These are phyloP conservation scores for Ceratocystis destructans DNA, from an alignment of 2,329 filamentous ascomycete genomes.

Conservation along the genomic window DNA sequence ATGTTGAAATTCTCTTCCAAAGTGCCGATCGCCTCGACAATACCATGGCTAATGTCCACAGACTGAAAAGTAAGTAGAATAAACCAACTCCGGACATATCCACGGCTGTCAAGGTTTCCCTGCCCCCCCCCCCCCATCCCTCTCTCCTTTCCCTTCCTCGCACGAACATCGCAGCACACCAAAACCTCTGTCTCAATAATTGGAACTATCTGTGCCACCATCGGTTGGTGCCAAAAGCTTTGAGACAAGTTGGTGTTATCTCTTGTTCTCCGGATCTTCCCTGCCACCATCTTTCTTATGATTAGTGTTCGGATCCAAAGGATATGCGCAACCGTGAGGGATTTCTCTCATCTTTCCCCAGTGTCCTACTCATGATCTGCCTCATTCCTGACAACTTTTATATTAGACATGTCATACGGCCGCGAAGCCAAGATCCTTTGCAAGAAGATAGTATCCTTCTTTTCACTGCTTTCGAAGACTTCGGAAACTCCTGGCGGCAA, in stretches of 20 bases:
- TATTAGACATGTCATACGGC: conserved; percentile 67
- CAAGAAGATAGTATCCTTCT: conserved; percentile 98
- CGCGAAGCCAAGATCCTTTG: conserved; percentile 97
- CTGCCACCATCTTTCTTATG: neutral
- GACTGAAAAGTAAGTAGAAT: conserved; percentile 48
- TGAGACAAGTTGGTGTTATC: conserved; percentile 1
- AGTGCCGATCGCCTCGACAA: conserved; percentile 76
- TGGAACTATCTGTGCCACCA: neutral
- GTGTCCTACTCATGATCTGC: conserved; percentile 11
- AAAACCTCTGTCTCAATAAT: neutral
- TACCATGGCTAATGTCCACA: conserved; percentile 38
- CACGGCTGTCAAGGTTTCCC: neutral
- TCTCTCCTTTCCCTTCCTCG: neutral
- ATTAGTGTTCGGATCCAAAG: neutral
- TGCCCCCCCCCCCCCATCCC: neutral
- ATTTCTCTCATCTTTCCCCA: neutral
- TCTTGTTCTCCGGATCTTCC: conserved; percentile 4
- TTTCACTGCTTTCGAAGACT: conserved; percentile 83
- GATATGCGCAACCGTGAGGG: neutral
- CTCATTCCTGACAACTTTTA: conserved; percentile 3
- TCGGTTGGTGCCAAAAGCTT: neutral
- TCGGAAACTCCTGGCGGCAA: conserved; percentile 84
- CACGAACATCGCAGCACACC: neutral
- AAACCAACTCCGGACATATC: neutral
- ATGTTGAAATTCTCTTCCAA: conserved; percentile 83